phyloP scores from a whole-genome alignment of 768 basidiomycete species.

The Mycena venus region DNA sequence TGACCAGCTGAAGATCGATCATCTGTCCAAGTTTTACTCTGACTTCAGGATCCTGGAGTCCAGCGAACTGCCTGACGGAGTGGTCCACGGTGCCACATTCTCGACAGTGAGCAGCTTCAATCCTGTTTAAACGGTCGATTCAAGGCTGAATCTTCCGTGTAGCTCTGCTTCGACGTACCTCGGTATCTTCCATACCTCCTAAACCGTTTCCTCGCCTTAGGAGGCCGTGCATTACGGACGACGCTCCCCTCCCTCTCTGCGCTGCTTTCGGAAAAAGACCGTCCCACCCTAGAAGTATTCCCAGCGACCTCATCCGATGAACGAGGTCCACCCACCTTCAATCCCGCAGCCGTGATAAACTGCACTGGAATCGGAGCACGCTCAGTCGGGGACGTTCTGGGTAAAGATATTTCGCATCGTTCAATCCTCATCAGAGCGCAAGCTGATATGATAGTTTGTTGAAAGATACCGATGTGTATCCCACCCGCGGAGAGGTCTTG shows the following conservation, averaged over 20 bases:
- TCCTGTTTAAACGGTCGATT: background rate
- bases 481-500: constrained; percentile 74
- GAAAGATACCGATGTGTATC: constrained; percentile 50
- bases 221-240: constrained; percentile 25
- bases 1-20: background rate
- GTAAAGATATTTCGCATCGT: constrained; percentile 42
- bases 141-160: background rate
- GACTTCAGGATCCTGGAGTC: constrained; percentile 3
- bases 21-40: constrained; percentile 22
- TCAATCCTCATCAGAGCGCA: background rate
- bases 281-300: constrained; percentile 7
- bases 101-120: constrained; percentile 10
- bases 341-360: constrained; percentile 23
- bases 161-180: constrained; percentile 28
- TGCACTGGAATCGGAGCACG: constrained; percentile 55
- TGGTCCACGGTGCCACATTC: constrained; percentile 1
- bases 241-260: constrained; percentile 20
- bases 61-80: constrained; percentile 11
- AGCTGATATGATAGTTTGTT: background rate
- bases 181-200: constrained; percentile 29
- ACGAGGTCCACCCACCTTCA: background rate
- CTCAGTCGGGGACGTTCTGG: constrained; percentile 71
- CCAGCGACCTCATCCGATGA: background rate
- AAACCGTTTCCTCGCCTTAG: constrained; percentile 12
- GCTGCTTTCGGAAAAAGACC: constrained; percentile 11